Conservation (phyloP, 169 alveolate genomes). For the Plasmodium relictum region DNA sequence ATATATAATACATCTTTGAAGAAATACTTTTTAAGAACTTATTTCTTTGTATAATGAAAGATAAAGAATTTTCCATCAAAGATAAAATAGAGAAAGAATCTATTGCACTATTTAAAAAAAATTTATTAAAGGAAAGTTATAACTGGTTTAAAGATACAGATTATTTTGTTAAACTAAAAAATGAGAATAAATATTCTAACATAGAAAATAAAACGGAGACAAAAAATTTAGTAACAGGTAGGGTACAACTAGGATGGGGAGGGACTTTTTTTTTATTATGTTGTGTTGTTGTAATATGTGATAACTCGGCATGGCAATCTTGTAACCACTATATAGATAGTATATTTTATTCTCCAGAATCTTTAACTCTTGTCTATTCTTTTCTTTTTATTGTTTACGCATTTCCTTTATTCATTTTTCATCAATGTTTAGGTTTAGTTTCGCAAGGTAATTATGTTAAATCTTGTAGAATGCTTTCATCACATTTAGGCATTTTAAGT, state of each 20-base stretch:
- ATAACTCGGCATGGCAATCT: conserved; percentile 76
- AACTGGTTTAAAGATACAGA: conserved; percentile 71
- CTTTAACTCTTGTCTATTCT: conserved; percentile 59
- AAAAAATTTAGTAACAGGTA: conserved; percentile 55
- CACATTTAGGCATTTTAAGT: conserved; percentile 39
- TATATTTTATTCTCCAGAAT: conserved; percentile 75
- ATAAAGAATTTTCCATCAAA: conserved; percentile 10
- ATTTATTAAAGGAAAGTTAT: conserved; percentile 67
- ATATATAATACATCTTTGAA: too few species aligned
- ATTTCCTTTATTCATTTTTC: conserved; percentile 59
- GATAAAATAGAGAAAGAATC: conserved; percentile 56
- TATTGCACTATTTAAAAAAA: conserved; percentile 63
- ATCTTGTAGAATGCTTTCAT: conserved; percentile 54
- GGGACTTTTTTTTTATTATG: conserved; percentile 72
- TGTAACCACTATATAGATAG: conserved; percentile 63
- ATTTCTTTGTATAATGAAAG: conserved; percentile 17
- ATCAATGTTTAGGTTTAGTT: conserved; percentile 63
- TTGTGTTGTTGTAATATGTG: conserved; percentile 76
- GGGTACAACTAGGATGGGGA: conserved; percentile 75
- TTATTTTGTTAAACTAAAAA: conserved; percentile 63
- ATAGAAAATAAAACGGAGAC: conserved; percentile 55
- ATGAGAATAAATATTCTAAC: conserved; percentile 48
- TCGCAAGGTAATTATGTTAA: conserved; percentile 72
- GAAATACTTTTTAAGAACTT: too few species aligned
- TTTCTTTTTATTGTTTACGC: conserved; percentile 43